phyloP scores from a whole-genome alignment of 352 stramenopile species.

The Ochromonadaceae sp. region DNA sequence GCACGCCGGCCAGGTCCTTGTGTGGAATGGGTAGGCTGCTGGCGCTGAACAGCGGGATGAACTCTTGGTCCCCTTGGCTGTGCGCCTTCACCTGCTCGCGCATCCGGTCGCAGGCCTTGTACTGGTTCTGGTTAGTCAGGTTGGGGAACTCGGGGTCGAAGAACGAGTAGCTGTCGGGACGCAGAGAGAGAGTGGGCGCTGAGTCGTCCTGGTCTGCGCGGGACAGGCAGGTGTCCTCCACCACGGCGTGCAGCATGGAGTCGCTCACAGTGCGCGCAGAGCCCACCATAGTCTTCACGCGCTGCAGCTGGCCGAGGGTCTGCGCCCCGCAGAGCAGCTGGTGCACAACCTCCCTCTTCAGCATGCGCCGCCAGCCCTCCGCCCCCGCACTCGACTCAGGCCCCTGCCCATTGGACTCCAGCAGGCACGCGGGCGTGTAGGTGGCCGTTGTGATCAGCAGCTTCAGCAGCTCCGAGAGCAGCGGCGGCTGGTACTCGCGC shows the following conservation, averaged over 20 bases:
- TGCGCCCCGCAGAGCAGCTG: conserved; percentile 38
- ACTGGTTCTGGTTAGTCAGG: neutral
- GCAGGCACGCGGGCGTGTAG: conserved; percentile 48
- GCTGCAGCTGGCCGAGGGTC: conserved; percentile 36
- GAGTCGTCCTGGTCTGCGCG: neutral
- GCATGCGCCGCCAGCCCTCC: conserved; percentile 34
- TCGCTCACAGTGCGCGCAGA: neutral
- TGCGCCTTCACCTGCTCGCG: no score
- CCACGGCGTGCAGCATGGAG: neutral
- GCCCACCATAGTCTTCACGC: neutral
- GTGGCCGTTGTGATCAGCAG: conserved; percentile 64
- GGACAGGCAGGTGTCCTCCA: neutral
- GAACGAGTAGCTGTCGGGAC: neutral
- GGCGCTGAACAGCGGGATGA: no score
- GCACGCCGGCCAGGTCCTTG: no score
- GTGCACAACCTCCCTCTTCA: conserved; percentile 67
- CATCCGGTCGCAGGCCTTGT: neutral
- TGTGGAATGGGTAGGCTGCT: no score
- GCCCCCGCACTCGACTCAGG: neutral
- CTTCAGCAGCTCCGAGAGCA: conserved; percentile 56
- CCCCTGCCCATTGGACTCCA: conserved; percentile 22
- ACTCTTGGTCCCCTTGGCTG: no score
- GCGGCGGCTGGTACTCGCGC: conserved; percentile 45
- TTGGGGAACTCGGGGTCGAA: neutral
- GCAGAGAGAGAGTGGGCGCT: neutral